Conservation (phyloP, 148 eudicot genomes). For the Camellia sinensis region DNA sequence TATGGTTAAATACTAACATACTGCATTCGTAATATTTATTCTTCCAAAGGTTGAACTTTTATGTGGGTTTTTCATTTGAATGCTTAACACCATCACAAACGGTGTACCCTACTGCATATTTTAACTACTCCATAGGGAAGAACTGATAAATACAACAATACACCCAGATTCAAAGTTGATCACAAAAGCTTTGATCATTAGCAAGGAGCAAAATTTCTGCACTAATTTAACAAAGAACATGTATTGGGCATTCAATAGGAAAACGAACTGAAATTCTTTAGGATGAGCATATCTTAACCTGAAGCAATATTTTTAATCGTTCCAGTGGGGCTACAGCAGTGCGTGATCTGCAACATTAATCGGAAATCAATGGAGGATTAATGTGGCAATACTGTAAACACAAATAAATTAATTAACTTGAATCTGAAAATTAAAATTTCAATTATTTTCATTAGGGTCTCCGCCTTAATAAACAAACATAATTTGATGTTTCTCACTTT, state of each 20-base stretch:
- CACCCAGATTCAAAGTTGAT: not conserved
- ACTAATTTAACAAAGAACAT: not conserved
- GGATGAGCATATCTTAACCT: conserved; percentile 33
- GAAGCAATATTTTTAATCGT: conserved; percentile 67
- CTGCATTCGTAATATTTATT: not conserved
- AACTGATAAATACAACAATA: not conserved
- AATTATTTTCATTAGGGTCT: not conserved
- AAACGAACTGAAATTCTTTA: not conserved
- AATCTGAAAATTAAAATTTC: not conserved
- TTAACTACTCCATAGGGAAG: not conserved
- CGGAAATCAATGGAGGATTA: conserved; percentile 1
- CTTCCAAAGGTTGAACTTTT: not conserved
- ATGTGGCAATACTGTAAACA: not conserved
- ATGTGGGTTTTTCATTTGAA: no score
- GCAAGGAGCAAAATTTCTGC: not conserved
- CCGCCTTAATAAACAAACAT: no score
- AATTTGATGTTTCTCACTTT: no score
- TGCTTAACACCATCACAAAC: not conserved
- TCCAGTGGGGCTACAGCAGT: conserved; percentile 84
- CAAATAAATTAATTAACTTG: not conserved
- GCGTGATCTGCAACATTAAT: conserved; percentile 51
- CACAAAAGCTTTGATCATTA: not conserved
- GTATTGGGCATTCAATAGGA: not conserved
- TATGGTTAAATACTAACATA: no score
- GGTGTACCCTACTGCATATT: not conserved